A percentile compares a stretch with the other conserved stretches of the same genome.
phyloP scores from a whole-genome alignment of 352 stramenopile species.

The Pythium phragmitis region DNA sequence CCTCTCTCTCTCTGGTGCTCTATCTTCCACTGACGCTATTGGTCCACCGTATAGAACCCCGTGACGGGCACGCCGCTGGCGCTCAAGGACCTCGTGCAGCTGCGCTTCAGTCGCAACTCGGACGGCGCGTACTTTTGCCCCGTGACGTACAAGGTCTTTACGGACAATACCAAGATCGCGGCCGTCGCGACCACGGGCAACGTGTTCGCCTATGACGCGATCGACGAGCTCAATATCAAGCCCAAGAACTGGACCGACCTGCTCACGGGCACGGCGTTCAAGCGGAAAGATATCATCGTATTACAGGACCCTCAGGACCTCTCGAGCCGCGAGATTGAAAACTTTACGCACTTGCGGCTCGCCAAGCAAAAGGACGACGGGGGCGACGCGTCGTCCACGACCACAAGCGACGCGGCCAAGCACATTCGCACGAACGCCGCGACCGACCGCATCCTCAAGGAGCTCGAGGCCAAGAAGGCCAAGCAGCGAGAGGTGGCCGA shows the following conservation, averaged over 20 bases:
- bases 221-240: conserved; percentile 99
- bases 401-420: conserved; percentile 20
- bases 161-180: conserved; percentile 86
- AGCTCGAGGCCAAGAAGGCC: conserved; percentile 65
- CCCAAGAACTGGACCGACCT: conserved; percentile 97
- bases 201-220: conserved; percentile 96
- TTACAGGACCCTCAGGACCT: conserved; percentile 94
- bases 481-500: conserved; percentile 68
- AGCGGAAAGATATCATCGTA: conserved; percentile 92
- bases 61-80: conserved; percentile 90
- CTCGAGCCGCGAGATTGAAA: conserved; percentile 94
- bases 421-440: conserved; percentile 86
- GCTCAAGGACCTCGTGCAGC: conserved; percentile 93
- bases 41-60: conserved; percentile 74
- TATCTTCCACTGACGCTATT: too few species aligned
- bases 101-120: conserved; percentile 84
- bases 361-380: conserved; percentile 27
- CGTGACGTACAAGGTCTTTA: conserved; percentile 96
- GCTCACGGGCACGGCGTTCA: conserved; percentile 90
- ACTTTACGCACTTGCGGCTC: conserved; percentile 94
- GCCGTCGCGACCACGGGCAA: conserved; percentile 88
- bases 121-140: conserved; percentile 86
- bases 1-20: background rate
- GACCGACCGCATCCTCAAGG: conserved; percentile 78
- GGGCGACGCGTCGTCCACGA: background rate